These are phyloP conservation scores for Vachellia collinsii DNA, from an alignment of 306 rosid species.

Conservation along the genomic window DNA sequence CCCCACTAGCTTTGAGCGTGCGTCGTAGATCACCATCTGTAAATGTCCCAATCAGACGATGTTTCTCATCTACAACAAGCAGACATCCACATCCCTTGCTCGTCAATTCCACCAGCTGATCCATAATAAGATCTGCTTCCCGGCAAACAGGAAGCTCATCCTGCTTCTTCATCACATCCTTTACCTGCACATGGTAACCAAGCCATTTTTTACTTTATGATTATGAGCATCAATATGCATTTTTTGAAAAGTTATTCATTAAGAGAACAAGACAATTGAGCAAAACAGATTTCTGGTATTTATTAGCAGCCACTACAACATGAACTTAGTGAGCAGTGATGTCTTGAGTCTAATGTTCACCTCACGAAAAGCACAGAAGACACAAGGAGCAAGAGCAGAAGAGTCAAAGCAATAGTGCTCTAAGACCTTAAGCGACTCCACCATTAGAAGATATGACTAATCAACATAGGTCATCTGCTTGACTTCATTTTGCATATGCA, in stretches of 20 bases:
- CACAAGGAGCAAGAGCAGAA: not conserved
- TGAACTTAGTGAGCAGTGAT: no score
- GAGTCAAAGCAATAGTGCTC: not conserved
- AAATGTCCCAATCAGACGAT: constrained; percentile 80
- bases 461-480: no score
- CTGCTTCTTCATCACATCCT: constrained; percentile 88
- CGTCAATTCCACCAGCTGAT: constrained; percentile 82
- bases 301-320: no score
- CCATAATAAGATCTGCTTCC: constrained; percentile 89
- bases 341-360: not conserved
- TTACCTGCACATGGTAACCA: constrained; percentile 61
- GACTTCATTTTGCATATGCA: not conserved
- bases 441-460: not conserved
- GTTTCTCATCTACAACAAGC: constrained; percentile 70
- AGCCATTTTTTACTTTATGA: not conserved
- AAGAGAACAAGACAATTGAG: no score
- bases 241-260: no score
- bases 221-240: no score
- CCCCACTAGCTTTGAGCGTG: constrained; percentile 89
- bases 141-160: constrained; percentile 89
- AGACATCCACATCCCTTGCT: constrained; percentile 95
- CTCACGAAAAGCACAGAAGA: not conserved
- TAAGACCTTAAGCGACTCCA: not conserved
- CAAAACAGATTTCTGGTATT: no score
- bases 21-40: constrained; percentile 98